These are phyloP conservation scores for Pseudopediastrum boryanum DNA, from an alignment of 139 green algal genomes.

Conservation along the genomic window DNA sequence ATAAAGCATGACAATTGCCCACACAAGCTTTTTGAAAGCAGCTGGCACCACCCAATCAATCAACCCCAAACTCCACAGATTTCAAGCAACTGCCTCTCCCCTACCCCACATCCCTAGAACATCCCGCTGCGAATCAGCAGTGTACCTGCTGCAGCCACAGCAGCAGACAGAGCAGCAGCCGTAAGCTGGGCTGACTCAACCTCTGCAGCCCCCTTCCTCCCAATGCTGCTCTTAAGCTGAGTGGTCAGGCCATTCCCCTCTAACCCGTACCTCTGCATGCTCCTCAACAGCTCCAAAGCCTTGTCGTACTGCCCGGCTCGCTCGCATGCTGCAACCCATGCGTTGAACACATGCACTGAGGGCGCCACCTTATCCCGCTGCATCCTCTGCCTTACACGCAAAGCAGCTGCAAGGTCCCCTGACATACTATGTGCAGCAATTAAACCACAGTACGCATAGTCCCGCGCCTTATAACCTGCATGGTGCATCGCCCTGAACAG, in stretches of 20 bases:
- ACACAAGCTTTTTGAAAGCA: too few relatives aligned
- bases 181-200: constrained; percentile 81
- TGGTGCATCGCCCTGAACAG: constrained; percentile 40
- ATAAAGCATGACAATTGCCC: too few relatives aligned
- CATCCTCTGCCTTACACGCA: constrained; percentile 51
- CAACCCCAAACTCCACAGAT: too few relatives aligned
- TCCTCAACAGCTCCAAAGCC: constrained; percentile 63
- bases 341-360: constrained; percentile 86
- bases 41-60: too few relatives aligned
- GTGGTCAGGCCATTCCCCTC: constrained; percentile 53
- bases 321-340: constrained; percentile 84
- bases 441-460: constrained; percentile 84
- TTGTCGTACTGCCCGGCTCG: constrained; percentile 62
- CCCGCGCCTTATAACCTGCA: constrained; percentile 45
- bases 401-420: constrained; percentile 61
- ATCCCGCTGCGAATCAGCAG: constrained; percentile 78
- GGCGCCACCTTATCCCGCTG: not conserved
- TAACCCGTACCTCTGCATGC: constrained; percentile 57
- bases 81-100: too few relatives aligned
- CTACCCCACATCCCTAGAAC: too few relatives aligned
- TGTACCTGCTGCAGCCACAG: constrained; percentile 78
- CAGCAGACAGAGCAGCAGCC: constrained; percentile 74
- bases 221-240: constrained; percentile 68
- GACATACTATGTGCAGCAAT: constrained; percentile 74
- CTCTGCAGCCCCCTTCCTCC: constrained; percentile 61